Conservation (phyloP, 2,329 filamentous ascomycete species). For the Ascochyta rabiei region DNA sequence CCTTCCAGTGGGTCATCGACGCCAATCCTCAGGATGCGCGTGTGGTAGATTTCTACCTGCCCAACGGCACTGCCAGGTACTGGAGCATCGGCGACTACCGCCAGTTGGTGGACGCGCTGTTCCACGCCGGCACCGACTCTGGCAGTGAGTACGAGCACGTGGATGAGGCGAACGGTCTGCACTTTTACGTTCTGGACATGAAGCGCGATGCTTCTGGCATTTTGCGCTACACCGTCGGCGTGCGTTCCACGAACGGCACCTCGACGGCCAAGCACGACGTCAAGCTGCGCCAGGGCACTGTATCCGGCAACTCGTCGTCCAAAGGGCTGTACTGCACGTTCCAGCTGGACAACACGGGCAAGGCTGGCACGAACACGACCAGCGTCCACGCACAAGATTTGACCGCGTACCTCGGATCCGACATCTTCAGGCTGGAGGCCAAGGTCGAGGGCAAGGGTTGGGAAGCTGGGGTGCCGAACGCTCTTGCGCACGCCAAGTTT, state of each 20-base stretch:
- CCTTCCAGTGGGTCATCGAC: slow-evolving; percentile 63
- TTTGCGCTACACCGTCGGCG: slow-evolving; percentile 58
- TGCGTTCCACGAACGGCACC: slow-evolving; percentile 51
- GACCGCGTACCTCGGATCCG: slow-evolving; percentile 50
- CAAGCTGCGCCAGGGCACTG: slow-evolving; percentile 47
- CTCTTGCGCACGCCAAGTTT: slow-evolving; percentile 50
- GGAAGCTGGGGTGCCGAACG: slow-evolving; percentile 52
- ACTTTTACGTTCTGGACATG: slow-evolving; percentile 58
- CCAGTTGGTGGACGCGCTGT: slow-evolving; percentile 60
- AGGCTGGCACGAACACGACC: slow-evolving; percentile 19
- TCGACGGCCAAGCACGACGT: slow-evolving; percentile 46
- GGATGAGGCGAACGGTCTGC: slow-evolving; percentile 56
- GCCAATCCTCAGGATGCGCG: slow-evolving; percentile 61
- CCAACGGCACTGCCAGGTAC: slow-evolving; percentile 56
- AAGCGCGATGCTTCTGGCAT: slow-evolving; percentile 52
- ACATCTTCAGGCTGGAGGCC: slow-evolving; percentile 57
- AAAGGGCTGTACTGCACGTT: slow-evolving; percentile 55
- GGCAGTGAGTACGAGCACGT: slow-evolving; percentile 58
- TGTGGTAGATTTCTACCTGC: slow-evolving; percentile 58
- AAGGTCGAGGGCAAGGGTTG: slow-evolving; percentile 55
- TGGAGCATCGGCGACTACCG: slow-evolving; percentile 61
- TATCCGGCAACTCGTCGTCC: slow-evolving; percentile 33
- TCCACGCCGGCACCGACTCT: slow-evolving; percentile 60
- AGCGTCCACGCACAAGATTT: slow-evolving; percentile 45
- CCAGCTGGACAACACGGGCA: slow-evolving; percentile 55